Conservation (phyloP, 2,329 filamentous ascomycete genomes). For the Paecilomyces formosus region DNA sequence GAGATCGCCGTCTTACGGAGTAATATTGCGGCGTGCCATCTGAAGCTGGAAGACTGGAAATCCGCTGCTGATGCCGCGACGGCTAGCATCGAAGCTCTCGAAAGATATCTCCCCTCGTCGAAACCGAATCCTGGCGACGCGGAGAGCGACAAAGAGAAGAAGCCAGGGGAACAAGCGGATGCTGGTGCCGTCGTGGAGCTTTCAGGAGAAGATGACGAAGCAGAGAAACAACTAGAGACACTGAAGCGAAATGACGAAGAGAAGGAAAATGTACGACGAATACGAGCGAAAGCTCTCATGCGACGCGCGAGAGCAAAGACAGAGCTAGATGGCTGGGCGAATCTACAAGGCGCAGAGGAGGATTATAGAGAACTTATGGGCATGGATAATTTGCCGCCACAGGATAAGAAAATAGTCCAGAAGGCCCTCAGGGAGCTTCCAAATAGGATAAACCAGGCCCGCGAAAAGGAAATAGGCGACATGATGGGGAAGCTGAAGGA, state of each 20-base stretch:
- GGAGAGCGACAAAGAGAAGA: constrained; percentile 15
- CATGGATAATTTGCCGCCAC: constrained; percentile 50
- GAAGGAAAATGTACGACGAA: constrained; percentile 61
- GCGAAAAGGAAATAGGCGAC: constrained; percentile 82
- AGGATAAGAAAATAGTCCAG: constrained; percentile 62
- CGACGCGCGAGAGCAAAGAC: constrained; percentile 67
- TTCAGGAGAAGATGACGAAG: constrained; percentile 32
- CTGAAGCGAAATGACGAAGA: constrained; percentile 40
- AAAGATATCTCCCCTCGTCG: constrained; percentile 21
- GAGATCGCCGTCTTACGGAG: constrained; percentile 79
- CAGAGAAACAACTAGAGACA: constrained; percentile 35
- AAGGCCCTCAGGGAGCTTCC: constrained; percentile 61
- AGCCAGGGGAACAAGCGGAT: constrained; percentile 20
- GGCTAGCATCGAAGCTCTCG: constrained; percentile 64
- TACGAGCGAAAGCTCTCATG: constrained; percentile 76
- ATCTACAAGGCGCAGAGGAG: constrained; percentile 66
- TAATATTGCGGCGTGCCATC: constrained; percentile 82
- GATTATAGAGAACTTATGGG: constrained; percentile 69
- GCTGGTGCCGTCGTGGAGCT: constrained; percentile 41
- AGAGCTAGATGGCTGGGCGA: constrained; percentile 69
- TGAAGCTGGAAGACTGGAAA: constrained; percentile 82
- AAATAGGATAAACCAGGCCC: constrained; percentile 63
- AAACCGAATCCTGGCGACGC: constrained; percentile 44
- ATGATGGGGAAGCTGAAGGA: constrained; percentile 97
- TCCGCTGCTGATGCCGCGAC: constrained; percentile 69